Evolutionary conservation across 2,329 filamentous ascomycete genomes (phyloP).

Genomic region (Metarhizium robertsii): DNA sequence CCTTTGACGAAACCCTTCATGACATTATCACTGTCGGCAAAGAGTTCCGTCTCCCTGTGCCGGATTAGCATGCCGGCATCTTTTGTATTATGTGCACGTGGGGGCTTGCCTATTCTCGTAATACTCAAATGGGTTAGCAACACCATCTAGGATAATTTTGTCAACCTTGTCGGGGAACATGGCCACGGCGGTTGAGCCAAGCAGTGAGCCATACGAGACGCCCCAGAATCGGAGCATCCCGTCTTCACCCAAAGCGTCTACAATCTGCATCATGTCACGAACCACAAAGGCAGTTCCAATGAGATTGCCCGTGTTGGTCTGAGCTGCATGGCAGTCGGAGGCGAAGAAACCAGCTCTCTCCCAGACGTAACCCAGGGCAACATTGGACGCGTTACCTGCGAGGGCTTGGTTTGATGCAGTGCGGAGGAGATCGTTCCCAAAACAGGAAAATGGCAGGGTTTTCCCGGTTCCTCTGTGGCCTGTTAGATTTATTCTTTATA

Average conservation of each 20-base stretch:
- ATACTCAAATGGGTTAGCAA: conserved; percentile 22
- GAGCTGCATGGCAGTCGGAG: conserved; percentile 10
- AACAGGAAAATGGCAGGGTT: conserved; percentile 18
- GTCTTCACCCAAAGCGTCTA: conserved; percentile 30
- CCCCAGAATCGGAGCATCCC: conserved; percentile 30
- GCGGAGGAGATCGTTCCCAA: conserved; percentile 1
- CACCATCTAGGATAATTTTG: conserved; percentile 22
- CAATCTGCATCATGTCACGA: conserved; percentile 33
- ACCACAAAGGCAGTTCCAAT: conserved; percentile 34
- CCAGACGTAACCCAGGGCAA: conserved; percentile 14
- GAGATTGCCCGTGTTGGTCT: conserved; percentile 21
- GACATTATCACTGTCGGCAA: conserved; percentile 15
- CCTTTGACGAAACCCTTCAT: conserved; percentile 15
- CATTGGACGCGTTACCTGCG: conserved; percentile 12
- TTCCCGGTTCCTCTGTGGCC: conserved; percentile 15
- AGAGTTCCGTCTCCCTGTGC: conserved; percentile 15
- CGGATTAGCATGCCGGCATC: background rate
- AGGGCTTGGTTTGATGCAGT: conserved; percentile 1
- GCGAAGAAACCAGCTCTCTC: conserved; percentile 11
- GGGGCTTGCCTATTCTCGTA: conserved; percentile 11
- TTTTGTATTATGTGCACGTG: no score
- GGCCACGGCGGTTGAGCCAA: conserved; percentile 27
- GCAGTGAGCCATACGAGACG: conserved; percentile 28
- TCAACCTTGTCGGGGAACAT: conserved; percentile 30
- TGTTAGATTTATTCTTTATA: background rate